Evolutionary conservation across 2,329 filamentous ascomycete genomes (phyloP).

Genomic region (Zalaria sp.): DNA sequence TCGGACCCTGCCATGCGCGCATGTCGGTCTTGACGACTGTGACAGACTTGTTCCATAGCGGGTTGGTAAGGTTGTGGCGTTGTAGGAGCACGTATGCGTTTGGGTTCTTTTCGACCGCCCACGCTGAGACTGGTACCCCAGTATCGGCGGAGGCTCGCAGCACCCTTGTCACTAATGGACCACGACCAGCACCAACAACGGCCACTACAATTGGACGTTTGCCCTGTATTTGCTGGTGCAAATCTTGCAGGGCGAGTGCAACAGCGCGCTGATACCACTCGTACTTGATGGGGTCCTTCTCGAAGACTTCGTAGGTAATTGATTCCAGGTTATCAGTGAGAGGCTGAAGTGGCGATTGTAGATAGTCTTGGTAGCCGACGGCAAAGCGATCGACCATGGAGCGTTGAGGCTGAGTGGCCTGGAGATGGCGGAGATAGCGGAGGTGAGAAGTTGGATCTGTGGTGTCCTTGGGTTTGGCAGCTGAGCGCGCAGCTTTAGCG

Average conservation of each 20-base stretch:
- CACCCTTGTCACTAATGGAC: slow-evolving; percentile 78
- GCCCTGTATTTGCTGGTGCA: slow-evolving; percentile 65
- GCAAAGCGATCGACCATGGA: slow-evolving; percentile 52
- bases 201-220: slow-evolving; percentile 67
- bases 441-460: slow-evolving; percentile 50
- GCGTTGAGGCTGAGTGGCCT: slow-evolving; percentile 60
- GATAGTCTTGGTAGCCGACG: slow-evolving; percentile 75
- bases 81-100: slow-evolving; percentile 92
- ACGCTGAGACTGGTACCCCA: slow-evolving; percentile 67
- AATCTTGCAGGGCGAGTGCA: slow-evolving; percentile 65
- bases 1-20: slow-evolving; percentile 84
- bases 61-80: slow-evolving; percentile 60
- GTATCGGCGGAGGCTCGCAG: slow-evolving; percentile 65
- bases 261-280: slow-evolving; percentile 86
- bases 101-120: slow-evolving; percentile 95
- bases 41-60: slow-evolving; percentile 61
- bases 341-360: slow-evolving; percentile 88
- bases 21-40: slow-evolving; percentile 93
- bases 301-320: slow-evolving; percentile 95
- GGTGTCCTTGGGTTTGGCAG: slow-evolving; percentile 27
- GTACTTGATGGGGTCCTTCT: slow-evolving; percentile 97
- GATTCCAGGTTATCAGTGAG: slow-evolving; percentile 94
- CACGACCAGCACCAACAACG: slow-evolving; percentile 84
- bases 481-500: slow-evolving; percentile 43
- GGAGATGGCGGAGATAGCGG: slow-evolving; percentile 71